Evolutionary conservation across 345 rosid species (phyloP).

Genomic region (Clarkia xantiana): DNA sequence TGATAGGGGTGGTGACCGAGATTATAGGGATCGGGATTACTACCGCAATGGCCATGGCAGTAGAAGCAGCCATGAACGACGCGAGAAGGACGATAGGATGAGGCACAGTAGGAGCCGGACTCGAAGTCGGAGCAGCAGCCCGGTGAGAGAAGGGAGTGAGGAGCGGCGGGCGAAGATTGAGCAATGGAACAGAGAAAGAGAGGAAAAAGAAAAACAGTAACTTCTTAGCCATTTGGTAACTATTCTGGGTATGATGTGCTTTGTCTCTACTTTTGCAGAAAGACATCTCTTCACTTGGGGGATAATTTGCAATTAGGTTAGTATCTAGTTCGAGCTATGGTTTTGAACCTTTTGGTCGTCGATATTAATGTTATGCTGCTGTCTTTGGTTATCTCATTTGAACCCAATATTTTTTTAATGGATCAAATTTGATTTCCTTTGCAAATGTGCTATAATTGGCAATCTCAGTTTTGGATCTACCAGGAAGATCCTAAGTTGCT

Average conservation of each 20-base stretch:
- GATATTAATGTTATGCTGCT: conserved; percentile 8
- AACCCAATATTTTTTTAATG: too few relatives aligned
- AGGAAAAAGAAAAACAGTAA: conserved; percentile 22
- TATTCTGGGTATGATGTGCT: too few relatives aligned
- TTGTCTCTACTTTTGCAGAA: too few relatives aligned
- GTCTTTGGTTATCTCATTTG: too few relatives aligned
- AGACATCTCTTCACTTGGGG: too few relatives aligned
- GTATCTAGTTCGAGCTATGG: too few relatives aligned
- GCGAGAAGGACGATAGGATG: conserved; percentile 18
- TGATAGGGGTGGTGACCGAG: conserved; percentile 17
- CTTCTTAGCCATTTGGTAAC: background rate
- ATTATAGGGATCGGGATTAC: conserved; percentile 19
- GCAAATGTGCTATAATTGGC: too few relatives aligned
- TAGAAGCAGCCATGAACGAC: conserved; percentile 21
- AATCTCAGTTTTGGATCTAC: too few relatives aligned
- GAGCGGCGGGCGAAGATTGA: conserved; percentile 80
- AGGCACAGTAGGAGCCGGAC: conserved; percentile 25
- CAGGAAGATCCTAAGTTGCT: too few relatives aligned
- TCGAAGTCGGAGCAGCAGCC: conserved; percentile 43
- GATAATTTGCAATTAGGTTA: too few relatives aligned
- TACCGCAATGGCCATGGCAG: conserved; percentile 25
- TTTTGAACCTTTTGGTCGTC: conserved; percentile 1
- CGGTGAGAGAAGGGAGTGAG: conserved; percentile 70
- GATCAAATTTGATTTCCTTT: too few relatives aligned
- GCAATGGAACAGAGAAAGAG: conserved; percentile 82